A percentile compares a stretch with the other conserved stretches of the same genome.
These are phyloP conservation scores for Lactarius sanguifluus DNA, from an alignment of 768 basidiomycete species.

Conservation along the genomic window DNA sequence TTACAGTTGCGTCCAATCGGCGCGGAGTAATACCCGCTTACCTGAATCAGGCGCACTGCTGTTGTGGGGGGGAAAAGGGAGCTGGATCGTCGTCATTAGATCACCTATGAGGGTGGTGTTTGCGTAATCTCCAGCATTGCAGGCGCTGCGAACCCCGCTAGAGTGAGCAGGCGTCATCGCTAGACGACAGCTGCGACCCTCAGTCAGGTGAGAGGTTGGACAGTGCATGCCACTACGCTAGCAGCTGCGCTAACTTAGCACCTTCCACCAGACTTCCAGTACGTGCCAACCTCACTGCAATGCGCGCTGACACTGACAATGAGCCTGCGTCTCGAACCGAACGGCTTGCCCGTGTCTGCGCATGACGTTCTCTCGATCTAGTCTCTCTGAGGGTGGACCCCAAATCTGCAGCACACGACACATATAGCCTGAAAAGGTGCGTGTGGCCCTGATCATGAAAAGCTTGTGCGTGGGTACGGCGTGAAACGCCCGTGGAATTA, in stretches of 20 bases:
- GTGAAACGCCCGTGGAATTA: neutral
- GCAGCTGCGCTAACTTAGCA: neutral
- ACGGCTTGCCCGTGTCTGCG: neutral
- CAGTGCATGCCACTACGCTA: neutral
- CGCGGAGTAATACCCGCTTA: neutral
- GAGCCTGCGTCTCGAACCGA: neutral
- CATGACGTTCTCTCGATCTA: neutral
- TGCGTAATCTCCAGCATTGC: neutral
- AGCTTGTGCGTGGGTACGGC: neutral
- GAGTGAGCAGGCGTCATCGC: neutral
- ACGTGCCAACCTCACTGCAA: neutral
- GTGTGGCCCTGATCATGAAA: neutral
- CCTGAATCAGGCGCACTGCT: neutral
- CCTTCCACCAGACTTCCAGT: neutral
- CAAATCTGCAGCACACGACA: neutral
- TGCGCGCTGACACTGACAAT: neutral
- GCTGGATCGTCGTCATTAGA: neutral
- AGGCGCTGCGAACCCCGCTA: neutral
- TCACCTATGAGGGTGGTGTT: neutral
- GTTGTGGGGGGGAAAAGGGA: neutral
- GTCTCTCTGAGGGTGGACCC: neutral
- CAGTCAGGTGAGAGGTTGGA: neutral
- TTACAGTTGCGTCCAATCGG: neutral
- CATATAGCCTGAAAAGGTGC: neutral
- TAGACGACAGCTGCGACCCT: neutral